Evolutionary conservation across 169 alveolate genomes (phyloP), one percentile per base, ranked within the genome.

Genomic region (Cytauxzoon felis): DNA sequence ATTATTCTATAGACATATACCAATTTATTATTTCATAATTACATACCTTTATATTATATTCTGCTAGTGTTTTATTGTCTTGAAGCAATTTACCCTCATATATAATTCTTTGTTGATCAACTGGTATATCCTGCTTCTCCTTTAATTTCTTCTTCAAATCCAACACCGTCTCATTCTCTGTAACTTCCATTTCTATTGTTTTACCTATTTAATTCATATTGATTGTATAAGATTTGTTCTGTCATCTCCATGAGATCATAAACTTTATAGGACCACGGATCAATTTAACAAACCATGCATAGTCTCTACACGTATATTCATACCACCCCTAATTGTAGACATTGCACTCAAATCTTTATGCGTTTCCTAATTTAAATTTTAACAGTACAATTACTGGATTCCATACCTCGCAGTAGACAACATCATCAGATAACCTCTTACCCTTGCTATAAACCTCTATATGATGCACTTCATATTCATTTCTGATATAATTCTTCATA

Each of bases 21-120:
- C 3, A n/a, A 18, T n/a, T 41, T 29, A 54, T 36, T 41, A 1
- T 26, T 2, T 19, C 18, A 62, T 56, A 3, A 11, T 2, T 43
- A 32, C 0, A 7, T 57, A 73, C 84, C 79, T 73, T 62, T 19
- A 73, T 73, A 38, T 63, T 63, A 36, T 73, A 73, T 19, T 73
- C 84, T 7, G 84, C 68, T 13, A 73, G 56, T 18, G 78, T 73
- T 36, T 73, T 73, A 48, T 57, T 42, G 56, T 73, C 66, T 51
- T 73, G 67, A 38, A 73, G 32, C 58, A 73, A 40, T 33, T 73
- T 73, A 8, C 84, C 84, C 21, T 73, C 54, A 47, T 11, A 73
- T 2, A 73, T 73, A 33, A 73, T 50, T 1, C 84, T 8, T 27
- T 73, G 84, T 24, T 73, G 84, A 36, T 73, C 84, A 7, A 64